Base-by-base conservation (phyloP, 1,139 yeast species). In the Yamadazyma conglobata region DNA sequence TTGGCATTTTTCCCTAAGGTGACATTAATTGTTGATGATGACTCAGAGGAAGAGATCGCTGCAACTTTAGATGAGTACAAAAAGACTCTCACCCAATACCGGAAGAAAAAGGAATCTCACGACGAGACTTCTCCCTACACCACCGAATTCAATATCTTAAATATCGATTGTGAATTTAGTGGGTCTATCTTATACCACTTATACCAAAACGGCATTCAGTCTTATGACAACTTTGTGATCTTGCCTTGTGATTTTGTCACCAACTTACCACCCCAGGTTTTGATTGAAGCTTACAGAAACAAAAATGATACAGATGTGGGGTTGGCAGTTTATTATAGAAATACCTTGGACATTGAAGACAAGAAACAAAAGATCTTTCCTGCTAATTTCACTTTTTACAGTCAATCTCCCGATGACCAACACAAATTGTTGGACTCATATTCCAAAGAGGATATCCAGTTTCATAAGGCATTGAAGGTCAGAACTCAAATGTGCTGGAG, bases 161-260 rank as follows among this genome's bases (percentile, higher is more conserved):
- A 21, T 30, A 43, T 75, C 10, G 62, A 66, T 9, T 56, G 71
- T 6, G 69, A 70, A 5, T 52, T 68, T 15, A 78, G 86, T 16
- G 95, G 95, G n/a, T 79, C 73, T 34, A 63, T 80, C 22, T 53
- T 88, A 21, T 46, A 52, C 33, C 64, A 69, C 18, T 64, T 74
- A 32, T 57, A 79, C 46, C 26, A 38, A 22, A 48, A 58, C 35
- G 52, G 64, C 33, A 46, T 58, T 36, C 52, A 29, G 76, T 38
- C 48, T n/a, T 44, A 40, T 25, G 40, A 50, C 32, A 46, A 85
- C 50, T 81, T 87, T 49, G 86, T 88, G 13, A 57, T 91, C 24
- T 60, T 93, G 38, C 96, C 98, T 4, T 89, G 97, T 61, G 98
- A 93, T 56, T 84, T 91, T 48, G 68, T 91, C 30, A 87, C 97